phyloP scores from a whole-genome alignment of 345 rosid genomes.

The Raphanus raphanistrum region DNA sequence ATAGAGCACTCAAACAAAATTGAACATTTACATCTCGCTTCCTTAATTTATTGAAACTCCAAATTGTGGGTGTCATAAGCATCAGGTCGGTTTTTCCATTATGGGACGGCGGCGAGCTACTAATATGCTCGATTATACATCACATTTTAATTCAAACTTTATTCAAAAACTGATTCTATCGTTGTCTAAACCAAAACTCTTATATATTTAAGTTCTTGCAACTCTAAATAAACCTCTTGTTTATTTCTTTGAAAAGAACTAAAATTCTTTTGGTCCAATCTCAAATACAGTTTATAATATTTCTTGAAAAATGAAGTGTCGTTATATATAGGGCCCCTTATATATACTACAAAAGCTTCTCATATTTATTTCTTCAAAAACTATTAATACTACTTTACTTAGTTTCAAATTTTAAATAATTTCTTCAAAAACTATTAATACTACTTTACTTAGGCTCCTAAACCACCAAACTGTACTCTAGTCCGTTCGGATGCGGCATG shows the following conservation, averaged over 20 bases:
- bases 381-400: background rate
- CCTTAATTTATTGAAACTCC: constrained; percentile 14
- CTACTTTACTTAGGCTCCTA: too few relatives aligned
- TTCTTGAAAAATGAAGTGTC: background rate
- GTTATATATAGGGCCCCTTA: background rate
- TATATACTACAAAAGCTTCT: too few relatives aligned
- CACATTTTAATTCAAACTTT: background rate
- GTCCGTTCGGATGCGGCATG: too few relatives aligned
- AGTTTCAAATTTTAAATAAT: background rate
- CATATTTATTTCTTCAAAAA: background rate
- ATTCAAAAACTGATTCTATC: background rate
- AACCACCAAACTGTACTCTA: too few relatives aligned
- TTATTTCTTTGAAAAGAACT: too few relatives aligned
- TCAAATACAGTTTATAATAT: background rate
- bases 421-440: too few relatives aligned
- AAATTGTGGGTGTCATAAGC: constrained; percentile 5
- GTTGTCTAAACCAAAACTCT: background rate
- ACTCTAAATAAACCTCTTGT: background rate
- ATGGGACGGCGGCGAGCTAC: background rate
- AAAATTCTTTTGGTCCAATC: background rate
- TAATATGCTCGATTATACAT: background rate
- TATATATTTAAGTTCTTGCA: background rate
- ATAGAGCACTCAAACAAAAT: constrained; percentile 10
- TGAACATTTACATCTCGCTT: constrained; percentile 12
- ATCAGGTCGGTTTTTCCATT: background rate